These are phyloP conservation scores for Yamadazyma friedrichii DNA, from an alignment of 1,139 yeast species.

Conservation along the genomic window DNA sequence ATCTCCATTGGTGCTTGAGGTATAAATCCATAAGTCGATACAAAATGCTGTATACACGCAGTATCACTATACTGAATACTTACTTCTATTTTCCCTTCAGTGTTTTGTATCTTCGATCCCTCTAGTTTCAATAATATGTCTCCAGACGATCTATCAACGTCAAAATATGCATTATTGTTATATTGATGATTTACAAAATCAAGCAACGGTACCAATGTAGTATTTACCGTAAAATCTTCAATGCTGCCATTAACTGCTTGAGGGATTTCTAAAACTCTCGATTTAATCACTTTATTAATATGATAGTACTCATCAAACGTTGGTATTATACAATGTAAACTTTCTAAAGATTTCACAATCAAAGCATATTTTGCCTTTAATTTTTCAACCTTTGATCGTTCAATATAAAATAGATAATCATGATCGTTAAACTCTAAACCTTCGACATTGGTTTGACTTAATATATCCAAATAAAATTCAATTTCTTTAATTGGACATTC, in stretches of 20 bases:
- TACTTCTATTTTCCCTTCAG: conserved; percentile 18
- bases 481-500: conserved; percentile 11
- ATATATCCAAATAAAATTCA: conserved; percentile 27
- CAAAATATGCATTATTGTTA: conserved; percentile 54
- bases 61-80: conserved; percentile 13
- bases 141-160: conserved; percentile 47
- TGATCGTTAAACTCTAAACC: conserved; percentile 10
- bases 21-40: conserved; percentile 59
- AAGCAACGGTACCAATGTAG: conserved; percentile 61
- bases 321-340: conserved; percentile 7
- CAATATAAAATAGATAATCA: conserved; percentile 17
- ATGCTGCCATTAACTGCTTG: conserved; percentile 20
- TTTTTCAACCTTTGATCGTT: conserved; percentile 14
- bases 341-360: conserved; percentile 8
- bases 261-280: conserved; percentile 66
- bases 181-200: conserved; percentile 66
- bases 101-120: background rate
- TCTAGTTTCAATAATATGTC: conserved; percentile 40
- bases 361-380: conserved; percentile 16
- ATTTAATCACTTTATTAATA: conserved; percentile 49
- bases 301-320: conserved; percentile 34
- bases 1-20: conserved; percentile 26
- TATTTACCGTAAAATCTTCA: conserved; percentile 45
- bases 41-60: conserved; percentile 28
- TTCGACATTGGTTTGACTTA: conserved; percentile 20